A percentile compares a stretch with the other conserved stretches of the same genome.
phyloP scores from a whole-genome alignment of 2,329 filamentous ascomycete species.

The Ophiostoma fasciatum region DNA sequence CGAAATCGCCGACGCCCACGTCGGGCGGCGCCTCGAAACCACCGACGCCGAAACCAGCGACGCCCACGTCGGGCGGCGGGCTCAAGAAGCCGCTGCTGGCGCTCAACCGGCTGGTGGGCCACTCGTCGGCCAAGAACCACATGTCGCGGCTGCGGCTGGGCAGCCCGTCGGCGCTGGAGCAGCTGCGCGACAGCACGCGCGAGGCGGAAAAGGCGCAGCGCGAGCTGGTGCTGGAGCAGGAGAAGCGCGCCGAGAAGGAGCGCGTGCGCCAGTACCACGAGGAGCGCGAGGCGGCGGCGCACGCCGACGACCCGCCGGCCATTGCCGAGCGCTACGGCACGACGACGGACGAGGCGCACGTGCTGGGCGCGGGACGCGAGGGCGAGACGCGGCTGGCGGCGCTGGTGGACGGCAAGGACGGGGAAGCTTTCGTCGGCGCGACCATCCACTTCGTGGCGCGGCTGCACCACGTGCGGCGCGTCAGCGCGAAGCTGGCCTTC shows the following conservation, averaged over 20 bases:
- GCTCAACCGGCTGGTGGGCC: conserved; percentile 24
- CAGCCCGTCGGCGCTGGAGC: conserved; percentile 20
- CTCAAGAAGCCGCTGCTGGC: conserved; percentile 23
- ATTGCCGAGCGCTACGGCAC: conserved; percentile 18
- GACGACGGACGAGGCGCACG: conserved; percentile 8
- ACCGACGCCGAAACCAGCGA: no score
- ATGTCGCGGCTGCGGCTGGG: conserved; percentile 23
- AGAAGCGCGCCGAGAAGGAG: conserved; percentile 19
- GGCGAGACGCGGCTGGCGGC: conserved; percentile 12
- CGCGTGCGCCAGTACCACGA: conserved; percentile 18
- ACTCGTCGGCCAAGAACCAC: conserved; percentile 24
- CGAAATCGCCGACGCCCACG: no score
- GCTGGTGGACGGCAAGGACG: conserved; percentile 20
- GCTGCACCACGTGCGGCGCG: conserved; percentile 63
- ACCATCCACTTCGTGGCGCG: conserved; percentile 54
- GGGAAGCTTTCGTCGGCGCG: conserved; percentile 14
- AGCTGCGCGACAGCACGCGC: conserved; percentile 15
- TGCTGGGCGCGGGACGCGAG: conserved; percentile 10
- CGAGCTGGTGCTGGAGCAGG: conserved; percentile 19
- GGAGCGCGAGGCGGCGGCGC: conserved; percentile 20
- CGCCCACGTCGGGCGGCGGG: conserved; percentile 17
- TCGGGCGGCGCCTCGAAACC: no score
- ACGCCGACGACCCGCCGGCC: conserved; percentile 16
- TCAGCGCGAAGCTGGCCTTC: conserved; percentile 74
- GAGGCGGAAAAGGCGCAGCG: conserved; percentile 16